Percentiles rank a stretch among this genome's conserved stretches.
These are phyloP conservation scores for Pythium aristosporum DNA, from an alignment of 352 stramenopile species.

Conservation along the genomic window DNA sequence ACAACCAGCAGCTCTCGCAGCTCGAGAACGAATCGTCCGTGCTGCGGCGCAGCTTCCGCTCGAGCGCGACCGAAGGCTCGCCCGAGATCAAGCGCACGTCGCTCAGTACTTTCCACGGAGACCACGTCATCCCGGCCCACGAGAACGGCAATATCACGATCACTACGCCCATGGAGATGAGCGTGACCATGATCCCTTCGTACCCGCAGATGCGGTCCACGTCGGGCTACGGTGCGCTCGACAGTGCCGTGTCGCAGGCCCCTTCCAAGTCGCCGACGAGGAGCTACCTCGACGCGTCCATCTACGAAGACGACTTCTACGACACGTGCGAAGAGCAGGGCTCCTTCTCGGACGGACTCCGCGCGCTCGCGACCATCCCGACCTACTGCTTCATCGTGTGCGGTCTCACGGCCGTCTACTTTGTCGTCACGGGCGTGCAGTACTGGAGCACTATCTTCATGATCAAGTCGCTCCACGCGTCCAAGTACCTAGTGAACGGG, in stretches of 20 bases:
- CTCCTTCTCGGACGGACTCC: conserved; percentile 60
- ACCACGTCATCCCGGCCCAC: background rate
- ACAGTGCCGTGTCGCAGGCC: conserved; percentile 32
- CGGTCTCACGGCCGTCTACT: conserved; percentile 83
- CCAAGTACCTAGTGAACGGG: conserved; percentile 81
- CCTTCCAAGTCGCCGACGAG: conserved; percentile 45
- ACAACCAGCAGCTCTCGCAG: conserved; percentile 74
- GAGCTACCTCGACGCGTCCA: conserved; percentile 61
- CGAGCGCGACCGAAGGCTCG: conserved; percentile 20
- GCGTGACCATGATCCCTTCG: conserved; percentile 29
- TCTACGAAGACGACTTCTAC: conserved; percentile 74
- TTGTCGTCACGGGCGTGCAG: conserved; percentile 84
- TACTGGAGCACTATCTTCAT: conserved; percentile 90
- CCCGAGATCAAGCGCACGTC: conserved; percentile 18
- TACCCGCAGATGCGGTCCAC: conserved; percentile 16
- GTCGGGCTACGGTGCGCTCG: conserved; percentile 57
- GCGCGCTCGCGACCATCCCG: conserved; percentile 62
- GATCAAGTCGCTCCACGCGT: conserved; percentile 82
- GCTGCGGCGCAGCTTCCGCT: conserved; percentile 32
- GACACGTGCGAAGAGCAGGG: conserved; percentile 62
- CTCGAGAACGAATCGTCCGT: conserved; percentile 47
- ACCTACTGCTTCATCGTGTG: conserved; percentile 81
- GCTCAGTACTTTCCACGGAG: background rate
- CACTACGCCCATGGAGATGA: conserved; percentile 10
- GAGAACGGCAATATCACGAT: too few species aligned